Evolutionary conservation across 805 yeast species (phyloP).

Genomic region (Ogataea zsoltii): DNA sequence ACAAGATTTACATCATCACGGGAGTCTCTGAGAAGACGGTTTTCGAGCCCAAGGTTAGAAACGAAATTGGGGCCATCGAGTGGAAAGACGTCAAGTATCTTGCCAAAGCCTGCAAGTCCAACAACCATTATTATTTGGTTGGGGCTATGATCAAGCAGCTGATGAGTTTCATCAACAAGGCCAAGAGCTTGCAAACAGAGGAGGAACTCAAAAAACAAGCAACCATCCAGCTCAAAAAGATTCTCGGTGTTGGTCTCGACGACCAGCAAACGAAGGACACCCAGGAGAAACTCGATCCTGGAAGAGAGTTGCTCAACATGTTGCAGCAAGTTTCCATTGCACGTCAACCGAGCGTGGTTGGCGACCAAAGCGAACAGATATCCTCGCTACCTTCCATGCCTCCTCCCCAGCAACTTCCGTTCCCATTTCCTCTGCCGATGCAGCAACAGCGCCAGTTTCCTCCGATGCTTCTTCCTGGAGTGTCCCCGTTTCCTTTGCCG

Average conservation of each 20-base stretch:
- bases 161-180: slow-evolving; percentile 54
- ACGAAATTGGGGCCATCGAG: slow-evolving; percentile 80
- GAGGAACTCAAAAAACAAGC: slow-evolving; percentile 62
- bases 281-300: slow-evolving; percentile 54
- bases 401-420: slow-evolving; percentile 8
- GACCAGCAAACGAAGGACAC: slow-evolving; percentile 27
- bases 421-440: slow-evolving; percentile 12
- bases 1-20: slow-evolving; percentile 73
- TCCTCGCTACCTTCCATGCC: slow-evolving; percentile 5
- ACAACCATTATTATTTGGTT: slow-evolving; percentile 43
- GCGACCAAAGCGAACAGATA: not conserved
- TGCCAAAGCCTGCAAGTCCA: slow-evolving; percentile 35
- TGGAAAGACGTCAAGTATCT: slow-evolving; percentile 67
- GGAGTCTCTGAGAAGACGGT: slow-evolving; percentile 73
- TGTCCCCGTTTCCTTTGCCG: slow-evolving; percentile 27
- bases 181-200: slow-evolving; percentile 51
- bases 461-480: slow-evolving; percentile 19
- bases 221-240: slow-evolving; percentile 61
- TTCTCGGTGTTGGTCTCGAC: slow-evolving; percentile 56
- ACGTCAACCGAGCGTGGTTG: slow-evolving; percentile 22
- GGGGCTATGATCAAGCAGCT: slow-evolving; percentile 52
- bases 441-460: slow-evolving; percentile 17
- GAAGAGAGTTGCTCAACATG: slow-evolving; percentile 71
- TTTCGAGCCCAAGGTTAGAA: slow-evolving; percentile 83
- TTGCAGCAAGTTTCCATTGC: slow-evolving; percentile 48